Evolutionary conservation across 2,329 filamentous ascomycete species (phyloP).

Genomic region (Xylariaceae sp.): DNA sequence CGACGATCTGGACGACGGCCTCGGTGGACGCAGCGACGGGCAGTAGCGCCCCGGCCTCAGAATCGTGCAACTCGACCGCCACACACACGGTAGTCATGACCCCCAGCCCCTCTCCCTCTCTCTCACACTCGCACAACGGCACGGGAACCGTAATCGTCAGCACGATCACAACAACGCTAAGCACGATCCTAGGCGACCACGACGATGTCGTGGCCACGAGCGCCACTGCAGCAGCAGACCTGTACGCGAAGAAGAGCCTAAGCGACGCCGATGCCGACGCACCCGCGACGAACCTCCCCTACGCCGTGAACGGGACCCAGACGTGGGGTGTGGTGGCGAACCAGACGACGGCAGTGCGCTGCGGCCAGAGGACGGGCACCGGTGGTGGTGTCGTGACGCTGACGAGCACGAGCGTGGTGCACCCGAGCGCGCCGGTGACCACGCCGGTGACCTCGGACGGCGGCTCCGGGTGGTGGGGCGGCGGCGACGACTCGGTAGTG

Average conservation of each 20-base stretch:
- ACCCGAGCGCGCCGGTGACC: not conserved
- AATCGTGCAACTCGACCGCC: conserved; percentile 4
- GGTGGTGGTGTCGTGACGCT: not conserved
- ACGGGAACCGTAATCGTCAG: not conserved
- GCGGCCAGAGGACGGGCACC: too few relatives aligned
- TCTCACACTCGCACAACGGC: too few relatives aligned
- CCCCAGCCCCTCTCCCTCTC: not conserved
- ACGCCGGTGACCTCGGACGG: too few relatives aligned
- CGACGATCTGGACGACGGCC: not conserved
- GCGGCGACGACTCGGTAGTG: too few relatives aligned
- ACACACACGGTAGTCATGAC: conserved; percentile 1
- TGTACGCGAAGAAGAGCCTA: not conserved
- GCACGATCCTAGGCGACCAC: not conserved
- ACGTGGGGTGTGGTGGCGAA: too few relatives aligned
- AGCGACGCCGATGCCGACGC: conserved; percentile 7
- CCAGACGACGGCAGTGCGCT: too few relatives aligned
- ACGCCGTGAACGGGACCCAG: too few relatives aligned
- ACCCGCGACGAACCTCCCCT: conserved; percentile 2
- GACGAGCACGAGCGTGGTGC: too few relatives aligned
- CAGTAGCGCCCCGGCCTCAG: not conserved
- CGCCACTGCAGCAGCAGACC: too few relatives aligned
- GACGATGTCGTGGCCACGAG: not conserved
- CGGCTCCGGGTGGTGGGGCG: too few relatives aligned
- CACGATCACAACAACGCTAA: not conserved
- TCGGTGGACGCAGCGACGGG: not conserved